Base-by-base conservation (phyloP, 495 filamentous ascomycete genomes). In the Glonium stellatum region DNA sequence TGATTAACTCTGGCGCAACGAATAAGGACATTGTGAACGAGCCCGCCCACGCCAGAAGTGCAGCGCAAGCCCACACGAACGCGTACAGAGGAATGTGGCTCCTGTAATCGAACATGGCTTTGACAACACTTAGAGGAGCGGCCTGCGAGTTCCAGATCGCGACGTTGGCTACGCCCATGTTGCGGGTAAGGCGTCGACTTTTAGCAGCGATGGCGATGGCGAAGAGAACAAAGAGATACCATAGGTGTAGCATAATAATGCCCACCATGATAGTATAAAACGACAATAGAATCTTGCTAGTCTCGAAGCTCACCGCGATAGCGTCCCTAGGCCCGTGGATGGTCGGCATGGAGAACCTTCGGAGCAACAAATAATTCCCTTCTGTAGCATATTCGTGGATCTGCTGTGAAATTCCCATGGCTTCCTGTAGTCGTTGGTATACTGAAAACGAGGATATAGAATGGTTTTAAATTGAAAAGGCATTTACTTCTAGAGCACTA, bases 1-100 rank as follows among this genome's bases (percentile, higher is more conserved):
- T 39, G 25, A 67, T 55, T 34, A 73, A 58, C 11, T 53, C 48
- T 6, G 62, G 65, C 10, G 71, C 64, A 15, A 72, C 56, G 23
- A 72, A 48, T 31, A 70, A 62, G 34, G 64, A 61, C 10, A 68
- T 36, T 4, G 64, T 66, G 42, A 58, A 41, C 22, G 59, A 51
- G 6, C 52, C 60, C 35, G 52, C 63, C 53, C 57, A 46, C 35
- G 54, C 59, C 42, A 58, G 48, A 22, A 53, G 46, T 13, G 63
- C 59, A 0, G 57, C 49, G 13, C 27, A 22, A 36, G 52, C 41
- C 59, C 63, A 62, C 39, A 62, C 27, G 0, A 65, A 19, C 10
- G 62, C 53, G 55, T 61, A 64, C 62, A 41, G 53, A 34, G 41
- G 21, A 11, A 59, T 59, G 35, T 60, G 50, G 19, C 5, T 36